Conservation (phyloP, 495 filamentous ascomycete genomes). For the Terfezia boudieri region DNA sequence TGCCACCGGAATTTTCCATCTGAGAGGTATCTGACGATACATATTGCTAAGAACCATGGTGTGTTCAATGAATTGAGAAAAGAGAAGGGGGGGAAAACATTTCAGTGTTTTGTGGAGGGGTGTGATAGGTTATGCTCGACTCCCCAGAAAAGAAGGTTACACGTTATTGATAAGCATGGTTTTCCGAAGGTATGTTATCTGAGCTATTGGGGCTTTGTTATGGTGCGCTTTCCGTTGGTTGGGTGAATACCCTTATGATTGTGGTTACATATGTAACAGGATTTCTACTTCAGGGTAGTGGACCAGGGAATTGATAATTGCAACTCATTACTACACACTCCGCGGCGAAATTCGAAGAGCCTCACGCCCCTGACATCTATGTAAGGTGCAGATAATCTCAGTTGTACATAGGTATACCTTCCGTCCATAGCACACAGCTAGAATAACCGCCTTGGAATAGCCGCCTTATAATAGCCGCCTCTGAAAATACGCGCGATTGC, state of each 20-base stretch:
- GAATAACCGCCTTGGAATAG: too few species aligned
- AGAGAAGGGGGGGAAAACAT: slow-evolving; percentile 71
- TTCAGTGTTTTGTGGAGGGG: slow-evolving; percentile 66
- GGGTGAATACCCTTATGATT: too few species aligned
- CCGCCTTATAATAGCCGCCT: too few species aligned
- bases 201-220: background rate
- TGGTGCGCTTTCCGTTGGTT: too few species aligned
- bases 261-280: slow-evolving; percentile 22
- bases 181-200: slow-evolving; percentile 45
- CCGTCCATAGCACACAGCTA: too few species aligned
- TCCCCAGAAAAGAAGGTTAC: slow-evolving; percentile 59
- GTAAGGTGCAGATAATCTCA: too few species aligned
- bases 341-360: slow-evolving; percentile 31
- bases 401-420: too few species aligned
- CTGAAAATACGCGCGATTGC: too few species aligned
- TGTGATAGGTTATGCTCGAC: slow-evolving; percentile 74
- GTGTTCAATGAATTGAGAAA: slow-evolving; percentile 43
- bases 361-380: too few species aligned
- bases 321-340: slow-evolving; percentile 44
- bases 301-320: slow-evolving; percentile 73
- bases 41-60: slow-evolving; percentile 88
- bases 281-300: slow-evolving; percentile 76
- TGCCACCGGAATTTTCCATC: slow-evolving; percentile 22
- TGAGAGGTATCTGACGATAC: slow-evolving; percentile 44
- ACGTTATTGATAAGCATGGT: slow-evolving; percentile 83